phyloP scores from a whole-genome alignment of 2,329 filamentous ascomycete genomes.

The Cladosporium austrohemisphaericum region DNA sequence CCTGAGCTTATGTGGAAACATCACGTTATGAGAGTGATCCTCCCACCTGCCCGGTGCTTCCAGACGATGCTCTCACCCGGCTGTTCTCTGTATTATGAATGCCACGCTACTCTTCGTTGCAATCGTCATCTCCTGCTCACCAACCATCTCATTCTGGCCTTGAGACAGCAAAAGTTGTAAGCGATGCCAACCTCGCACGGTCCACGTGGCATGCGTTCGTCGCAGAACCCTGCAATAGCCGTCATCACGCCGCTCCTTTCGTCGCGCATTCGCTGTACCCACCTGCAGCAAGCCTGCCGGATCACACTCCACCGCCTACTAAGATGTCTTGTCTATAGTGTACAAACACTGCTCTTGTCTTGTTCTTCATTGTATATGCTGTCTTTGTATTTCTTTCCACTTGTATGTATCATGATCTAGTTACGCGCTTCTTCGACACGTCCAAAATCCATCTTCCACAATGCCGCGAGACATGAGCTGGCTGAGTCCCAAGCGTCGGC shows the following conservation, averaged over 20 bases:
- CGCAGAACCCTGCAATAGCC: constrained; percentile 10
- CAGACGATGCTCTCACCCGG: no score
- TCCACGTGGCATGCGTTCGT: constrained; percentile 5
- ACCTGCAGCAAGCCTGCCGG: background rate
- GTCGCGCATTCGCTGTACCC: constrained; percentile 1
- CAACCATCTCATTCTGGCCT: background rate
- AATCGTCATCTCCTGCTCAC: background rate
- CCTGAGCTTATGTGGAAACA: no score
- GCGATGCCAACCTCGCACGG: constrained; percentile 11
- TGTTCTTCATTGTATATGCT: background rate
- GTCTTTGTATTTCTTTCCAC: background rate
- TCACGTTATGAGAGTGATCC: no score
- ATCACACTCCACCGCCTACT: background rate
- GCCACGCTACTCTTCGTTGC: no score
- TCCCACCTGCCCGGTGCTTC: no score
- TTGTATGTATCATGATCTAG: constrained; percentile 3
- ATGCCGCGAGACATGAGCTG: constrained; percentile 23
- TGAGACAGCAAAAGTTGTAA: constrained; percentile 6
- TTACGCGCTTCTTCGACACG: background rate
- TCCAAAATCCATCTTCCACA: background rate
- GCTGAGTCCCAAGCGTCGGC: constrained; percentile 26
- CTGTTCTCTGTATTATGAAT: no score
- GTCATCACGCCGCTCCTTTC: constrained; percentile 2
- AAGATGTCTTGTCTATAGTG: constrained; percentile 3
- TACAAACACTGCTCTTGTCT: background rate